These are phyloP conservation scores for Solanum etuberosum DNA, from an alignment of 257 asterid genomes.

Conservation along the genomic window DNA sequence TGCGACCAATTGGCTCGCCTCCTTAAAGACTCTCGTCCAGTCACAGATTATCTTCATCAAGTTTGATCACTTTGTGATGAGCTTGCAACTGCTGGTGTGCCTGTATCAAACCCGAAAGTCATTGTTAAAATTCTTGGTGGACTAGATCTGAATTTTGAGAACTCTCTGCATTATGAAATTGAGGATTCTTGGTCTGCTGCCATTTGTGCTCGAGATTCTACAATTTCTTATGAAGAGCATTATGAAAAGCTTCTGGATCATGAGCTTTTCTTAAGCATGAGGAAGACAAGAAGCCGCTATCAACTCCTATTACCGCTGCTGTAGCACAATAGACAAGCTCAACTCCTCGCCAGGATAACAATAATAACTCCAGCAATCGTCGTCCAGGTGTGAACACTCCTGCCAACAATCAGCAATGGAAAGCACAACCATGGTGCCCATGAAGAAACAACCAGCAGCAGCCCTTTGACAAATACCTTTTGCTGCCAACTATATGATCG, in stretches of 20 bases:
- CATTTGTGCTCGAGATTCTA: background rate
- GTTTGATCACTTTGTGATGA: too few relatives aligned
- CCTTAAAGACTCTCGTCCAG: too few relatives aligned
- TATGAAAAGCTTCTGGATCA: background rate
- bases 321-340: background rate
- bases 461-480: background rate
- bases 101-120: background rate
- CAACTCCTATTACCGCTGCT: background rate
- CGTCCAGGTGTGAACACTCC: background rate
- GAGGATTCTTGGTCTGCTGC: background rate
- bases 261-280: background rate
- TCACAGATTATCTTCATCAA: too few relatives aligned
- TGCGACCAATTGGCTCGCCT: too few relatives aligned
- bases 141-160: background rate
- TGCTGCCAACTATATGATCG: background rate
- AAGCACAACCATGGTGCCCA: background rate
- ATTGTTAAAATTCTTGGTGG: background rate
- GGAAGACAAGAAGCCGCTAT: background rate
- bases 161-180: background rate
- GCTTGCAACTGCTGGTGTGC: too few relatives aligned
- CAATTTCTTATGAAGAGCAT: background rate
- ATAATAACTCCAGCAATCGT: background rate
- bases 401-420: background rate
- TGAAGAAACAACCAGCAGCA: background rate
- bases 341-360: background rate